Conservation (phyloP, 2,329 filamentous ascomycete genomes). For the Pyrenophora graminea region DNA sequence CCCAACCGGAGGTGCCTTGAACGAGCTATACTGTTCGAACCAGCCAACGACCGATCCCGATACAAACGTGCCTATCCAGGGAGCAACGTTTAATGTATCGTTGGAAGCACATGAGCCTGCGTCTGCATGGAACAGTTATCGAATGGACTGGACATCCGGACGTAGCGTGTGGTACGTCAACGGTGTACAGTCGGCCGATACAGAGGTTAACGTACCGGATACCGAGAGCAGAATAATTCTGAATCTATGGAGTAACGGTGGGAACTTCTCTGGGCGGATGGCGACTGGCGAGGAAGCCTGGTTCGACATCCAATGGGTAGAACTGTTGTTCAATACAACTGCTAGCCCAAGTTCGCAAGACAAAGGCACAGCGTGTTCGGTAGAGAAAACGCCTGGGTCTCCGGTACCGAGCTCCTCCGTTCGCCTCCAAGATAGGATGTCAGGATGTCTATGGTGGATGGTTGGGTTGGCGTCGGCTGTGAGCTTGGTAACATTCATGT, state of each 20-base stretch:
- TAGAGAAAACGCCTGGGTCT: constrained; percentile 5
- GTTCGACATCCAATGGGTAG: constrained; percentile 19
- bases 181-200: constrained; percentile 1
- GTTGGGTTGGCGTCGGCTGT: background rate
- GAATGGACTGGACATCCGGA: constrained; percentile 12
- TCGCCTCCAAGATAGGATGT: background rate
- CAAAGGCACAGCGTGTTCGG: background rate
- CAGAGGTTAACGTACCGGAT: constrained; percentile 10
- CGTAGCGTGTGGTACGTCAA: constrained; percentile 21
- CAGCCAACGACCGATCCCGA: constrained; percentile 12
- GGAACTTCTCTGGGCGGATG: constrained; percentile 14
- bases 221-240: constrained; percentile 13
- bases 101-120: background rate
- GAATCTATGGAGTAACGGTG: constrained; percentile 19
- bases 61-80: constrained; percentile 10
- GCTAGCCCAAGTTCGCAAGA: background rate
- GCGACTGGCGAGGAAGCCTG: constrained; percentile 6
- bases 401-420: constrained; percentile 1
- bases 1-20: constrained; percentile 2
- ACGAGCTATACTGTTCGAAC: constrained; percentile 13
- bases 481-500: background rate
- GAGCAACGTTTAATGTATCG: constrained; percentile 15
- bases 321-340: constrained; percentile 17
- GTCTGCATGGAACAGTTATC: constrained; percentile 16
- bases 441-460: background rate